Conservation (phyloP, 768 basidiomycete genomes). For the Boletus rubroflammeus region DNA sequence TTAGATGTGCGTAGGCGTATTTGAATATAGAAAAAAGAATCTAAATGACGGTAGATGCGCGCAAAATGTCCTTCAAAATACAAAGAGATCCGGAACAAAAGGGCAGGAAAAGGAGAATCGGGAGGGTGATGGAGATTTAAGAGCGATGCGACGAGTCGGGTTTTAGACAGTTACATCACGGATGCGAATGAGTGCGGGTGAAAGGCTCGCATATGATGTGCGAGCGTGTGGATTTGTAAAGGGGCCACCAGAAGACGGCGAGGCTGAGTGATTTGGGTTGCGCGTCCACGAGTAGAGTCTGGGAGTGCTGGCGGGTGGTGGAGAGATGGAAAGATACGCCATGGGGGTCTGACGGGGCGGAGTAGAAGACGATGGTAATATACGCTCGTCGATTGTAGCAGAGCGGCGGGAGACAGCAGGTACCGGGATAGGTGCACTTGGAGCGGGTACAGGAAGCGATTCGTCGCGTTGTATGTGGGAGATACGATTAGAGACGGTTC, state of each 20-base stretch:
- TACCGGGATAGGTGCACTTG: slow-evolving; percentile 30
- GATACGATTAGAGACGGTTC: background rate
- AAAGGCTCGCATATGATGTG: slow-evolving; percentile 55
- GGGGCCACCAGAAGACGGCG: slow-evolving; percentile 38
- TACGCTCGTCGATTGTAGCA: slow-evolving; percentile 18
- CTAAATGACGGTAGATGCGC: slow-evolving; percentile 23
- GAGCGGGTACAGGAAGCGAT: slow-evolving; percentile 16
- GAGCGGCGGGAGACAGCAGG: slow-evolving; percentile 24
- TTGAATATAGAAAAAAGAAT: slow-evolving; percentile 6
- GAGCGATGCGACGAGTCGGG: background rate
- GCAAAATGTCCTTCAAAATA: slow-evolving; percentile 11
- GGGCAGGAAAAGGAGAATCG: slow-evolving; percentile 7
- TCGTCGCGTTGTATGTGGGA: slow-evolving; percentile 3
- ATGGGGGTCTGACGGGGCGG: slow-evolving; percentile 29
- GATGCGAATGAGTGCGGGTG: slow-evolving; percentile 44
- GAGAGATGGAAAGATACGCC: slow-evolving; percentile 40
- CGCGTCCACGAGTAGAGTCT: slow-evolving; percentile 54
- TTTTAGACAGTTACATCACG: slow-evolving; percentile 35
- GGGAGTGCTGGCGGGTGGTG: slow-evolving; percentile 53
- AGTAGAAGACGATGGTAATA: slow-evolving; percentile 26
- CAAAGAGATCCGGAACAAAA: slow-evolving; percentile 8
- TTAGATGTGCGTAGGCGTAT: slow-evolving; percentile 26
- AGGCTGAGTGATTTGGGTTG: slow-evolving; percentile 35
- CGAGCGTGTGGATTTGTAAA: slow-evolving; percentile 58
- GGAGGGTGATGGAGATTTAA: background rate